A percentile compares a stretch with the other conserved stretches of the same genome.
Evolutionary conservation across 2,329 filamentous ascomycete species (phyloP).

Genomic region (Microcyclosporella mali): DNA sequence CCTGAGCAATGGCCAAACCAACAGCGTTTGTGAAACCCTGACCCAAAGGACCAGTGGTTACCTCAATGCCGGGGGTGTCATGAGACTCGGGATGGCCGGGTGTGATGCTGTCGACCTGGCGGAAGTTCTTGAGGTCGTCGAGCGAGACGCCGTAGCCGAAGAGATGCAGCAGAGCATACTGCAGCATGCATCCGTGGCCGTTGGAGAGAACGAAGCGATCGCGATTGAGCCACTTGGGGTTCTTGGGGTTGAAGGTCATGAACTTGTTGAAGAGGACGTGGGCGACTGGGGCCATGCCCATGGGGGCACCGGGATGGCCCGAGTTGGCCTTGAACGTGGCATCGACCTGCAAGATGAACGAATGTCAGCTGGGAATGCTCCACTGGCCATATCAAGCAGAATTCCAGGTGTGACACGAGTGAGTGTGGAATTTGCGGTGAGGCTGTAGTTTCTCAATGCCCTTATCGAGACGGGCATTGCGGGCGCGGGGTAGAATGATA

Average conservation of each 20-base stretch:
- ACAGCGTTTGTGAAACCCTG: slow-evolving; percentile 97
- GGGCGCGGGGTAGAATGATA: neutral
- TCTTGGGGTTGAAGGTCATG: slow-evolving; percentile 99
- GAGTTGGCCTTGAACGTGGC: slow-evolving; percentile 93
- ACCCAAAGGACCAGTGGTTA: slow-evolving; percentile 94
- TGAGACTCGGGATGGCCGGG: slow-evolving; percentile 95
- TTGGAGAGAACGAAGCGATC: slow-evolving; percentile 99
- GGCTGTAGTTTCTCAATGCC: too few relatives aligned
- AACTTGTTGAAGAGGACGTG: slow-evolving; percentile 99
- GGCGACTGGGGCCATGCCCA: slow-evolving; percentile 91
- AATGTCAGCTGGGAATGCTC: too few relatives aligned
- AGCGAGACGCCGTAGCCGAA: slow-evolving; percentile 83
- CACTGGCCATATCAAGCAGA: too few relatives aligned
- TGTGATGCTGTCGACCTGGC: slow-evolving; percentile 73
- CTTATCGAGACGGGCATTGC: too few relatives aligned
- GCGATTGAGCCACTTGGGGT: slow-evolving; percentile 92
- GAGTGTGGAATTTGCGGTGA: too few relatives aligned
- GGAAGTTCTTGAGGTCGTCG: slow-evolving; percentile 93
- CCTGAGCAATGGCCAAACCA: slow-evolving; percentile 93
- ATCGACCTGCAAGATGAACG: slow-evolving; percentile 66
- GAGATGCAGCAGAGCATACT: slow-evolving; percentile 95
- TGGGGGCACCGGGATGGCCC: slow-evolving; percentile 96
- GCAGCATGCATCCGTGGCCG: slow-evolving; percentile 98
- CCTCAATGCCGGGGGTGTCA: slow-evolving; percentile 94
- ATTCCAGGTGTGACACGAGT: too few relatives aligned